Evolutionary conservation across 345 rosid genomes (phyloP), one percentile per base, ranked within the genome.

Genomic region (Salix suchowensis): DNA sequence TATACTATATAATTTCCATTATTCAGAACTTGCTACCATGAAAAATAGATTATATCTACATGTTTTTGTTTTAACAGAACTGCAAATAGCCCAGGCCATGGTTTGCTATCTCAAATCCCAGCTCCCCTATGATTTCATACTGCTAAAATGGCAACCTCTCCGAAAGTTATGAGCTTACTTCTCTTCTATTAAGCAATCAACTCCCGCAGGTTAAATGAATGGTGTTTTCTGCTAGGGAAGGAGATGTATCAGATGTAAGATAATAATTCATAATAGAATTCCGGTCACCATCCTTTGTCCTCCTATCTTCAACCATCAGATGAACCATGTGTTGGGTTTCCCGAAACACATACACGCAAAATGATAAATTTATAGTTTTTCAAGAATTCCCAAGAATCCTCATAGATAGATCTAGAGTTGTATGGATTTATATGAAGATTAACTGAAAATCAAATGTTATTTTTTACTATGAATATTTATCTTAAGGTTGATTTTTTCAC

Each of bases 181-280:
- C 36, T 14, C 23, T 37, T 34, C 37, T 13, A 7, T 7, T 36
- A 39, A 46, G 46, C 3, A 42, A 70, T 77, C 67, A 72, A 54
- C 68, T 21, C n/a, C 55, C 28, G 28, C 24, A 37, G 16, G 19
- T 34, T n/a, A 61, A 62, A n/a, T 50, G 18, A 39, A 36, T 69
- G 42, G 55, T 42, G 52, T 37, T 73, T 73, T 82, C 81, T 42
- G 87, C 84, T 23, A 21, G 68, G 28, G 89, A 62, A 58, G 87
- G 85, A 7, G 86, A 85, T 52, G 88, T 81, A 77, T 81, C 86
- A 1, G 76, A 85, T 39, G 88, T 81, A 32, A 76, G 75, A 42
- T 79, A 65, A 73, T 77, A 65, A 73, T 77, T 78, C 75, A 79
- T 61, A 39, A 82, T 72, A 18, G 80, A 76, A 73, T 42, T 75